These are phyloP conservation scores for Candida sanyiensis DNA, from an alignment of 805 yeast species.

Conservation along the genomic window DNA sequence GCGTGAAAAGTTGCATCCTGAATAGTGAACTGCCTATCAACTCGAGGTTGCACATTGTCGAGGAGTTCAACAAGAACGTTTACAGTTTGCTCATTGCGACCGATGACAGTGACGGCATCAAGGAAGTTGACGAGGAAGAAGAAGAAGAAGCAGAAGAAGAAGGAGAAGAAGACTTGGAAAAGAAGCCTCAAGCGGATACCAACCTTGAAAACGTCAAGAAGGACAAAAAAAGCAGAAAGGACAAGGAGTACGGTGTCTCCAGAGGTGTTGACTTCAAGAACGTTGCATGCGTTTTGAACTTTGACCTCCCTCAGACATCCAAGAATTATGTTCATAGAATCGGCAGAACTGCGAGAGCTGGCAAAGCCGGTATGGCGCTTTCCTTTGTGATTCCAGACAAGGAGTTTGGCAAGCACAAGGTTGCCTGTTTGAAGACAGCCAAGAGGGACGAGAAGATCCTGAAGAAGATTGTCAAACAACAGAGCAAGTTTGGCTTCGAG, in stretches of 20 bases:
- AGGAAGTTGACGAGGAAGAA: slow-evolving; percentile 43
- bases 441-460: slow-evolving; percentile 84
- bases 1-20: slow-evolving; percentile 79
- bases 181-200: background rate
- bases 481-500: slow-evolving; percentile 65
- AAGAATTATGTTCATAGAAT: slow-evolving; percentile 88
- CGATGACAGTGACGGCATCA: slow-evolving; percentile 69
- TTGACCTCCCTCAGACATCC: slow-evolving; percentile 87
- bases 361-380: slow-evolving; percentile 89
- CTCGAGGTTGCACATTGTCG: slow-evolving; percentile 91
- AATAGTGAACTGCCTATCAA: slow-evolving; percentile 91
- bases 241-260: slow-evolving; percentile 86
- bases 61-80: slow-evolving; percentile 86
- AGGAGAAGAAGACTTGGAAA: slow-evolving; percentile 3
- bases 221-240: slow-evolving; percentile 37
- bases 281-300: slow-evolving; percentile 93
- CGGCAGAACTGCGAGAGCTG: slow-evolving; percentile 98
- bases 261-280: slow-evolving; percentile 96
- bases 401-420: slow-evolving; percentile 85
- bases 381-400: slow-evolving; percentile 83
- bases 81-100: slow-evolving; percentile 89
- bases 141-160: slow-evolving; percentile 23
- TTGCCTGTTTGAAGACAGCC: slow-evolving; percentile 64
- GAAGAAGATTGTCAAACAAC: slow-evolving; percentile 69
- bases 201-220: slow-evolving; percentile 13